A percentile compares a stretch with the other conserved stretches of the same genome.
Evolutionary conservation across 2,329 filamentous ascomycete species (phyloP).

Genomic region (Fusarium drepaniforme): DNA sequence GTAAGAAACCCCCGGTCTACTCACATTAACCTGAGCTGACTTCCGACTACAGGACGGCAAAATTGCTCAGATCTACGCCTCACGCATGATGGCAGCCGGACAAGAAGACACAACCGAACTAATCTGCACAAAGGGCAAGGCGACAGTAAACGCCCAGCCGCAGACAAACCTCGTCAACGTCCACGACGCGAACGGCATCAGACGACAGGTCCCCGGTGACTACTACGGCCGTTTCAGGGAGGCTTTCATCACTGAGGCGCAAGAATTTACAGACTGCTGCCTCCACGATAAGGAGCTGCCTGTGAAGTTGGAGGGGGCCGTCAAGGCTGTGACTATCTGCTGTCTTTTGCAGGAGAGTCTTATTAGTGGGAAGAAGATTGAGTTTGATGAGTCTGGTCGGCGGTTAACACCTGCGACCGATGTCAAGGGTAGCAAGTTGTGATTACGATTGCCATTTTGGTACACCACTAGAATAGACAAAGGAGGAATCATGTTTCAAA

Average conservation of each 20-base stretch:
- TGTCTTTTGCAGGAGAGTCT: constrained; percentile 9
- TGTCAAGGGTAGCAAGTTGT: background rate
- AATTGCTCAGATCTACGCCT: constrained; percentile 4
- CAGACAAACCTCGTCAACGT: constrained; percentile 1
- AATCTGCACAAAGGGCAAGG: constrained; percentile 3
- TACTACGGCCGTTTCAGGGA: constrained; percentile 9
- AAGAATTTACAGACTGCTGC: constrained; percentile 6
- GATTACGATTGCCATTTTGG: background rate
- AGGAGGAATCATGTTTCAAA: background rate
- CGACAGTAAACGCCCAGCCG: background rate
- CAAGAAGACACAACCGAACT: constrained; percentile 11
- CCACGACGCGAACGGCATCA: background rate
- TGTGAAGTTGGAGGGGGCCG: background rate
- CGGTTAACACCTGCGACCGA: background rate
- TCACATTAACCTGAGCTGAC: background rate
- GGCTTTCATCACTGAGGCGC: constrained; percentile 2
- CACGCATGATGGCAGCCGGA: constrained; percentile 10
- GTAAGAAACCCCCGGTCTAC: background rate
- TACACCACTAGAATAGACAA: background rate
- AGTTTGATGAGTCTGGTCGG: background rate
- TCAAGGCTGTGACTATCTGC: background rate
- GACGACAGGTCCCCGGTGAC: background rate
- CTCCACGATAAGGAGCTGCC: constrained; percentile 1
- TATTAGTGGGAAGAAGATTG: constrained; percentile 7
- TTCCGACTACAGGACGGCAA: background rate